Evolutionary conservation across 352 stramenopile genomes (phyloP).

Genomic region (Pythium pyrilobum): DNA sequence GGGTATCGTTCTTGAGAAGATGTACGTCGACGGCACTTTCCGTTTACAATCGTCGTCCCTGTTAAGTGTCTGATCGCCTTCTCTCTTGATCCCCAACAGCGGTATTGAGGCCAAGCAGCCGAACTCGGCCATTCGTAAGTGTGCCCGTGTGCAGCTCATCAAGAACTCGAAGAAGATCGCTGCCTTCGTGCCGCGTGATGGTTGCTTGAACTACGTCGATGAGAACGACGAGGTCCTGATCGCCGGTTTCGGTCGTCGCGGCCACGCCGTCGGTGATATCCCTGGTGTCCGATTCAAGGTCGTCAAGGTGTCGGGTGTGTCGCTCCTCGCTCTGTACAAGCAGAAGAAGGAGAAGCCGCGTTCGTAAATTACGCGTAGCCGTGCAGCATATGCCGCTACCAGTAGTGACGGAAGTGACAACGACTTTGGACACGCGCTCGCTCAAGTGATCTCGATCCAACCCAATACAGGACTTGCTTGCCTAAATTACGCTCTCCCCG

Average conservation of each 20-base stretch:
- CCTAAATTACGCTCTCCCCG: neutral
- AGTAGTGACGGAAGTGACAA: neutral
- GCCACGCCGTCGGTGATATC: conserved; percentile 99
- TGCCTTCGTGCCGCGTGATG: conserved; percentile 99
- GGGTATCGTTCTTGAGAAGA: conserved; percentile 99
- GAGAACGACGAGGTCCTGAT: conserved; percentile 99
- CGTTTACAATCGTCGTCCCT: too few species aligned
- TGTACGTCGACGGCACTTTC: too few species aligned
- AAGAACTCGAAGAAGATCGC: conserved; percentile 99
- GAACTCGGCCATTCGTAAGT: conserved; percentile 99
- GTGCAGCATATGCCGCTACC: neutral
- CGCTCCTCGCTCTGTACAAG: conserved; percentile 99
- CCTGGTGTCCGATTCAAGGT: conserved; percentile 99
- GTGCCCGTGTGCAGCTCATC: conserved; percentile 99
- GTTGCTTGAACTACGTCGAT: conserved; percentile 99
- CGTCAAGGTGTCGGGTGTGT: conserved; percentile 99
- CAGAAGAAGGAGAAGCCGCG: conserved; percentile 99
- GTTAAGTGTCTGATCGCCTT: neutral
- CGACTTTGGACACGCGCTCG: conserved; percentile 1
- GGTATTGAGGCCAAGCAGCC: conserved; percentile 99
- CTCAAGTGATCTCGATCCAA: conserved; percentile 23
- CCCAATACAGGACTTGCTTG: conserved; percentile 29
- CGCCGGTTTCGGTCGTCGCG: conserved; percentile 98
- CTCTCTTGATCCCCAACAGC: conserved; percentile 24
- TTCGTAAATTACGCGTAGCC: conserved; percentile 82